Evolutionary conservation across 1,139 yeast genomes (phyloP).

Genomic region (Pneumocystis sp.): DNA sequence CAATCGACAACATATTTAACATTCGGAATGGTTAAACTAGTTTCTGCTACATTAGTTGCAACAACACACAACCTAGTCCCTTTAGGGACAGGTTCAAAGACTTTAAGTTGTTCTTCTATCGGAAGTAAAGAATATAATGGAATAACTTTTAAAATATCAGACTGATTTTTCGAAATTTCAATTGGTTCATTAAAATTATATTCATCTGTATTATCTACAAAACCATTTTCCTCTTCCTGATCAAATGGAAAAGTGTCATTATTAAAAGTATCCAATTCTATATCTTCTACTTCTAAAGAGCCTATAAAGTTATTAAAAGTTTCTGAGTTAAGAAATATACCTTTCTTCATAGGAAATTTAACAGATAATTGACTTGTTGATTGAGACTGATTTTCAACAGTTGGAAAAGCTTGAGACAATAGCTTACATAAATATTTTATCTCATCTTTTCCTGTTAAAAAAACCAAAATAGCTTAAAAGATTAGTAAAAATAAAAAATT

Average conservation of each 20-base stretch:
- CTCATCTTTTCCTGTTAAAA: conserved; percentile 89
- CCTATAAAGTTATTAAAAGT: conserved; percentile 15
- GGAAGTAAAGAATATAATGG: conserved; percentile 89
- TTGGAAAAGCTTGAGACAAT: conserved; percentile 43
- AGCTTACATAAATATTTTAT: conserved; percentile 61
- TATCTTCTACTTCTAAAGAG: conserved; percentile 60
- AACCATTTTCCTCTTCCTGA: conserved; percentile 32
- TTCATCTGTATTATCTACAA: conserved; percentile 69
- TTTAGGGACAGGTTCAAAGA: conserved; percentile 69
- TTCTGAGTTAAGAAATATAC: conserved; percentile 28
- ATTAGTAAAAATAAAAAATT: neutral
- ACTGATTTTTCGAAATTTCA: conserved; percentile 32
- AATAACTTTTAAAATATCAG: conserved; percentile 70
- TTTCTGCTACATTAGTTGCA: conserved; percentile 96
- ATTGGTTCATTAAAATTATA: conserved; percentile 24
- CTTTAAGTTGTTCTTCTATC: conserved; percentile 86
- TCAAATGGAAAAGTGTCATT: conserved; percentile 21
- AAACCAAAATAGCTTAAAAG: conserved; percentile 42
- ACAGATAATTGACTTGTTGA: neutral
- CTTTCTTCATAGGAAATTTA: conserved; percentile 17
- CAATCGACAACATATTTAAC: conserved; percentile 89
- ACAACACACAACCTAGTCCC: conserved; percentile 82
- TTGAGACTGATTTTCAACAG: conserved; percentile 1
- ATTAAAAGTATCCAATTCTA: conserved; percentile 56
- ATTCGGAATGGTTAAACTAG: conserved; percentile 92